Conservation (phyloP, 73 alveolate species). For the Uronychia setigera region DNA sequence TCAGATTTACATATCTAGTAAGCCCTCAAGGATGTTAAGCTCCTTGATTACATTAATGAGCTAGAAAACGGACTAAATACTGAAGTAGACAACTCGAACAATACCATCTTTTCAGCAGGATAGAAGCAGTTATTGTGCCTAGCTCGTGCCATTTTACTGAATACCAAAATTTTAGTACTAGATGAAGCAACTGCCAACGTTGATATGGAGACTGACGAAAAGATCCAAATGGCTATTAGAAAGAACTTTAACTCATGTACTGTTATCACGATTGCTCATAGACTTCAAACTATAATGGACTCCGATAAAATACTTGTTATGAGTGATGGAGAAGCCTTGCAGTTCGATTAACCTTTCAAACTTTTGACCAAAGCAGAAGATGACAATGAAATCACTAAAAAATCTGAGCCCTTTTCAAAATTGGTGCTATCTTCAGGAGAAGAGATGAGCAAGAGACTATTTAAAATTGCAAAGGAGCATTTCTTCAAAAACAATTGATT, state of each 20-base stretch:
- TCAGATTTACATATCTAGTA: conserved; percentile 14
- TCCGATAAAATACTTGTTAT: conserved; percentile 23
- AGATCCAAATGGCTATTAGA: conserved; percentile 14
- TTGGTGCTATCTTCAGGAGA: too few species aligned
- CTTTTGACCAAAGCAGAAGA: too few species aligned
- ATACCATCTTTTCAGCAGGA: conserved; percentile 79
- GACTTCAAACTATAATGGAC: conserved; percentile 24
- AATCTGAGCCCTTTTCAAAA: too few species aligned
- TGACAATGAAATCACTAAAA: too few species aligned
- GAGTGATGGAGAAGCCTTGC: conserved; percentile 13
- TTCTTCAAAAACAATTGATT: too few species aligned
- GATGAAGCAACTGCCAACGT: conserved; percentile 43
- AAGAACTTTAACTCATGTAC: conserved; percentile 25
- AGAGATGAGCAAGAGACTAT: background rate
- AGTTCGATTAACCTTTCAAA: conserved; percentile 4
- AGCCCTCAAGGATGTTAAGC: conserved; percentile 7
- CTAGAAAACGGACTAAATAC: conserved; percentile 74
- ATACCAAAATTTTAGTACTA: conserved; percentile 64
- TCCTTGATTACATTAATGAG: conserved; percentile 56
- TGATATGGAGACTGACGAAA: conserved; percentile 21
- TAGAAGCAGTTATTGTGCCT: conserved; percentile 92
- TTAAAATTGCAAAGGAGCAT: background rate
- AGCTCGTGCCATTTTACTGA: conserved; percentile 87
- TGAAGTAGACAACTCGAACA: conserved; percentile 18
- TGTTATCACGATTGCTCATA: conserved; percentile 33